Evolutionary conservation across 306 rosid species (phyloP).

Genomic region (Morella rubra): DNA sequence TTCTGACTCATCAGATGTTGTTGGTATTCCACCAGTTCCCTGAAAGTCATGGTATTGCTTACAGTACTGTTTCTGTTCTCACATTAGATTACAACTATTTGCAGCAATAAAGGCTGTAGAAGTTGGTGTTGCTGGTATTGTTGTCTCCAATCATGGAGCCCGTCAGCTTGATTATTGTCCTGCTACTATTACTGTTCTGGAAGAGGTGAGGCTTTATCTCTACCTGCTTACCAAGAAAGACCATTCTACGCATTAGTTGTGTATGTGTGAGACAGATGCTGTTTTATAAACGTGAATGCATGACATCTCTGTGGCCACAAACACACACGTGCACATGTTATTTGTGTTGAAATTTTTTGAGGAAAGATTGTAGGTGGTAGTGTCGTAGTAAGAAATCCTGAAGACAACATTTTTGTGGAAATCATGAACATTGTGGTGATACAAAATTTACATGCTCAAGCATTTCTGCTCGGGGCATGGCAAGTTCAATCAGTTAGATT

Average conservation of each 20-base stretch:
- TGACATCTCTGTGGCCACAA: not conserved
- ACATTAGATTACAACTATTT: not conserved
- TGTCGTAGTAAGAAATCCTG: not conserved
- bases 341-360: not conserved
- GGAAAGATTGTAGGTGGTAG: not conserved
- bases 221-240: not conserved
- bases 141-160: conserved; percentile 37
- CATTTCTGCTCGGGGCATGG: not conserved
- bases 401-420: not conserved
- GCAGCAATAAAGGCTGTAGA: conserved; percentile 33
- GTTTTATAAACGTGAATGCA: not conserved
- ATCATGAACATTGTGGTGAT: not conserved
- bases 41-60: not conserved
- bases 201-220: conserved; percentile 24
- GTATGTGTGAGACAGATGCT: not conserved
- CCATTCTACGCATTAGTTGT: not conserved
- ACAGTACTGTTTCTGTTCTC: not conserved
- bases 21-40: not conserved
- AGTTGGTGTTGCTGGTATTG: conserved; percentile 29
- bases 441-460: not conserved
- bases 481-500: not conserved
- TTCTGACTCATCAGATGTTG: not conserved
- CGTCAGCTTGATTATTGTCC: conserved; percentile 36
- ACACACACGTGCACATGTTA: not conserved
- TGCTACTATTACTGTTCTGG: conserved; percentile 33